Evolutionary conservation across 139 green algal species (phyloP), one percentile per base, ranked within the genome.

Genomic region (Volvox africanus): DNA sequence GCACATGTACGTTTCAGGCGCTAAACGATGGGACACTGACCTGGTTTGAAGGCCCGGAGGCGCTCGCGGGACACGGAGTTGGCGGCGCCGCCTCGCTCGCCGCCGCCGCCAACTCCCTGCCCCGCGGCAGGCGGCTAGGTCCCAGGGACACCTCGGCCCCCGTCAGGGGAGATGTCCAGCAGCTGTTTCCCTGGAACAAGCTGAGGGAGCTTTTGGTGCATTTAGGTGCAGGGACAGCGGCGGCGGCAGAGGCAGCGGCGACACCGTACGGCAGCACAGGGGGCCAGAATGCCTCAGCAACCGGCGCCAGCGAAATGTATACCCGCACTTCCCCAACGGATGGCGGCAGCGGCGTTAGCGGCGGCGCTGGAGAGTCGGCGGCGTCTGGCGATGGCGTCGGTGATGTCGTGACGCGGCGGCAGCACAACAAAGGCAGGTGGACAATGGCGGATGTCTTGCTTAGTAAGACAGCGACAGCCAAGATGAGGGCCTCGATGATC

Each of bases 21-120:
- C 86, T 90, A 1, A 90, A 90, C 22, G 86, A 90, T 55, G 86
- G 86, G 13, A 77, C 86, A 2, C 69, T 89, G 9, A 33, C 19
- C 2, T 82, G 36, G 68, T 68, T 32, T 71, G 36, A 79, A 35
- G 30, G 17, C 13, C 28, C 26, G 17, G 28, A 22, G 67, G 6
- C 62, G 18, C 81, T 30, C 76, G 30, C 76, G 16, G 14, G 18
- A 16, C 55, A 30, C 75, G 16, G 14, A 13, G 69, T 26, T 3
- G 71, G 21, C 71, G 71, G 21, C 71, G n/a, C n/a, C 71, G n/a
- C 28, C 71, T 44, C 28, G 21, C 21, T 79, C 71, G 76, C 33
- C 76, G 76, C 76, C 76, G 21, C 22, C 32, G 76, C 30, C 30
- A 20, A 19, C 6, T 30, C 76, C 1, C 21, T 61, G 12, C 32